Base-by-base conservation (phyloP, 805 yeast species). In the Groenewaldozyma tartarivorans region DNA sequence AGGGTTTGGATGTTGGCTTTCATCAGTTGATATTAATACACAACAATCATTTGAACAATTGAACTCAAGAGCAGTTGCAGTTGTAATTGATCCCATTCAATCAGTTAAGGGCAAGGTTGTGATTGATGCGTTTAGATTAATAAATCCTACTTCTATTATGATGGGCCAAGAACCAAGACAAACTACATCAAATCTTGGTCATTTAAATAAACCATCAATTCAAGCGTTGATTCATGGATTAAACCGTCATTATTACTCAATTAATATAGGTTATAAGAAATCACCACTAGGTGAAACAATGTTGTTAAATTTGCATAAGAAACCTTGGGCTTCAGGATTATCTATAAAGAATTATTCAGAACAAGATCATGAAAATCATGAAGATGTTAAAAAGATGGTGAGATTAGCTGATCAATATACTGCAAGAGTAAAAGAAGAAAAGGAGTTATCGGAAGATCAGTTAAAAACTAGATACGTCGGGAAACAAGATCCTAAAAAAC, bases 1-100 rank as follows among this genome's bases (percentile, higher is more conserved):
- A 3, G 98, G 98, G 15, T 92, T 90, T 61, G 98, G 98, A n/a
- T 92, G 99, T 69, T 92, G 99, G 99, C 72, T 92, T 52, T 88
- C 97, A 9, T 79, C 88, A 21, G 97, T 92, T 21, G 99, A 92
- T 73, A 94, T 92, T 46, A 86, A 87, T 62, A 92, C 99, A 2
- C 99, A 92, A 60, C 96, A 90, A 61, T 85, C 96, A 27, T 92
- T 92, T 58, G 99, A 92, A 61, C 96, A 87, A 63, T 77, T 92
- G 62, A 90, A 90, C 61, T 81, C 80, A 48, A 74, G 98, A 52
- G 95, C 98, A 0, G 98, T 92, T 30, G 98, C 99, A 1, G 99
- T 92, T 24, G 99, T 92, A 32, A 81, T 92, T 46, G 99, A 92
- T 62, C 98, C 99, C 36, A 92, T 92, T 57, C 99, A 92, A 64